Conservation (phyloP, 257 asterid genomes). For the Ocimum tenuiflorum region DNA sequence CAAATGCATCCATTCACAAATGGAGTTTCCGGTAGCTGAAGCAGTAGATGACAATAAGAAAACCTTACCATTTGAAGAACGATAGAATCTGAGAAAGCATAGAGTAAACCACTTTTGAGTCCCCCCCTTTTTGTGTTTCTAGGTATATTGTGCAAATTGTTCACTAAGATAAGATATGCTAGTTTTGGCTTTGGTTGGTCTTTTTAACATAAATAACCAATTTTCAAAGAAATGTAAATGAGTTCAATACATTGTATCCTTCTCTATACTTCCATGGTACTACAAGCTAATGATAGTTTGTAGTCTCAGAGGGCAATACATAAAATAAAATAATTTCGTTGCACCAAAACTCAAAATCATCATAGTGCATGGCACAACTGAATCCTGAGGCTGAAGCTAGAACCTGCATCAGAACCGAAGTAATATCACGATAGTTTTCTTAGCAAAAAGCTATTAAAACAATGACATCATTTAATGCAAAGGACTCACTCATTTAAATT, state of each 20-base stretch:
- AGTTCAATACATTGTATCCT: slow-evolving; percentile 1
- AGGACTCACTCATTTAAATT: slow-evolving; percentile 18
- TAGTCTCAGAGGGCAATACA: not conserved
- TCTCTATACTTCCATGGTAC: not conserved
- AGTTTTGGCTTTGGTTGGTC: not conserved
- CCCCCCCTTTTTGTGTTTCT: not conserved
- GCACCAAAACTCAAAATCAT: not conserved
- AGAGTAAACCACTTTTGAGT: slow-evolving; percentile 1
- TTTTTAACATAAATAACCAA: slow-evolving; percentile 12
- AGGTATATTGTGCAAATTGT: not conserved
- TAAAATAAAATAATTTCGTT: not conserved
- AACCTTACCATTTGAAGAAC: slow-evolving; percentile 6
- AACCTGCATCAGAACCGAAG: slow-evolving; percentile 7
- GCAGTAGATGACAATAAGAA: slow-evolving; percentile 13
- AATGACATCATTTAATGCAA: not conserved
- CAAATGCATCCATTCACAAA: slow-evolving; percentile 10
- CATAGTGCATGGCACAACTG: not conserved
- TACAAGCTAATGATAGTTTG: slow-evolving; percentile 10
- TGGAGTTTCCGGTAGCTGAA: slow-evolving; percentile 18
- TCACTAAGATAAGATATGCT: slow-evolving; percentile 1
- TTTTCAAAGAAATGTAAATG: slow-evolving; percentile 9
- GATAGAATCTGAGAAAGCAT: slow-evolving; percentile 13
- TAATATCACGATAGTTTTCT: not conserved
- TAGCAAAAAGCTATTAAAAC: not conserved
- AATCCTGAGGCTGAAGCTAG: not conserved